Evolutionary conservation across 2,329 filamentous ascomycete species (phyloP).

Genomic region (Trichophyton verrucosum): DNA sequence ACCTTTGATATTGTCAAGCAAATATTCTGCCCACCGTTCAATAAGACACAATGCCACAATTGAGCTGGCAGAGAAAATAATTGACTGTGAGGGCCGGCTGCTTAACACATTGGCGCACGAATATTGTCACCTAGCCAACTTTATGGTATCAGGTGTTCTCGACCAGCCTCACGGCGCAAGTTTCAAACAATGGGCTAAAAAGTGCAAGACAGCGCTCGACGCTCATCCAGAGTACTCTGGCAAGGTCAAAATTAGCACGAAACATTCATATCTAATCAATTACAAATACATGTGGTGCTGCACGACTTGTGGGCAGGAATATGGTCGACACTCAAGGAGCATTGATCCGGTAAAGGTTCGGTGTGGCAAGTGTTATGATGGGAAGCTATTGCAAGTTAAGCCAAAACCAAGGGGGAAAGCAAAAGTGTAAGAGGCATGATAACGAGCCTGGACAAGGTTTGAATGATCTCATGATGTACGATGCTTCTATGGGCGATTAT

Average conservation of each 20-base stretch:
- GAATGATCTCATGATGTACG: neutral
- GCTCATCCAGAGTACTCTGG: constrained; percentile 46
- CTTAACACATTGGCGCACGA: constrained; percentile 92
- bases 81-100: constrained; percentile 62
- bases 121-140: constrained; percentile 87
- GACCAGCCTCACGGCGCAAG: constrained; percentile 70
- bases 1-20: neutral
- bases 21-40: neutral
- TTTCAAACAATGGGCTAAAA: constrained; percentile 59
- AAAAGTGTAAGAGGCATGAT: neutral
- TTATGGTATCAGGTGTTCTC: constrained; percentile 66
- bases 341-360: constrained; percentile 59
- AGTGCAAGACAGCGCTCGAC: constrained; percentile 27
- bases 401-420: constrained; percentile 52
- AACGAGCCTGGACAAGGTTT: neutral
- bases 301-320: constrained; percentile 53
- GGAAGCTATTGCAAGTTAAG: constrained; percentile 60
- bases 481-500: neutral
- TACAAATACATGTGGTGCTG: constrained; percentile 90
- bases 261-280: constrained; percentile 78
- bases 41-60: constrained; percentile 56
- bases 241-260: constrained; percentile 67
- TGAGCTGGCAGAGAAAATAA: constrained; percentile 79
- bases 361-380: constrained; percentile 62
- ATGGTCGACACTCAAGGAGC: constrained; percentile 74